These are phyloP conservation scores for Termitomyces sp. DNA, from an alignment of 768 basidiomycete species.

Conservation along the genomic window DNA sequence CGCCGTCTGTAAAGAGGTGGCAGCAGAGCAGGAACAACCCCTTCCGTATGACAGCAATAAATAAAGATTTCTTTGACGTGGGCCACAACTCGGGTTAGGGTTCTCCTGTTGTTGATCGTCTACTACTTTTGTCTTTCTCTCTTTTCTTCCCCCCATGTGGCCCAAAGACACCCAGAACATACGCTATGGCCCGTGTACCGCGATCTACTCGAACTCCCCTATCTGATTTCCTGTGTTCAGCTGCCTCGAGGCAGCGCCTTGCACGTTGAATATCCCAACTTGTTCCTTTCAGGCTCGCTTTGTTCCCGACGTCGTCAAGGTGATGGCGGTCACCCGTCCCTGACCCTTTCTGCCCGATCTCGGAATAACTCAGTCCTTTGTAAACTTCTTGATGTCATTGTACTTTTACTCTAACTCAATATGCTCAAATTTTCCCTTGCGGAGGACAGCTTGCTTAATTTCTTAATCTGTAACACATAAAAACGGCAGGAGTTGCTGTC, in stretches of 20 bases:
- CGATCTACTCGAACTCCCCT: conserved; percentile 7
- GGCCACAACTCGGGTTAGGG: conserved; percentile 18
- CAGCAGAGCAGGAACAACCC: conserved; percentile 4
- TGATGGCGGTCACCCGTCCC: conserved; percentile 4
- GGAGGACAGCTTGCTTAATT: not conserved
- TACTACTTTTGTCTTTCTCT: conserved; percentile 4
- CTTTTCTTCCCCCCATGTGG: not conserved
- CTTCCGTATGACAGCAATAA: not conserved
- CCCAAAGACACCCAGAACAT: not conserved
- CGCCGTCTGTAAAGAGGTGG: conserved; percentile 3
- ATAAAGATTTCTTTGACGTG: conserved; percentile 16
- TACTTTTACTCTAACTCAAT: not conserved
- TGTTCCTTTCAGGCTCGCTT: conserved; percentile 16
- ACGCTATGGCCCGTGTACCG: not conserved
- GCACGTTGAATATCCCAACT: conserved; percentile 9
- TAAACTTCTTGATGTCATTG: not conserved
- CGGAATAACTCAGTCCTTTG: not conserved
- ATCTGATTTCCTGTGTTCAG: conserved; percentile 5
- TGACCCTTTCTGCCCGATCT: not conserved
- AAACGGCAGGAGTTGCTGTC: not conserved
- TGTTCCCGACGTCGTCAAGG: conserved; percentile 19
- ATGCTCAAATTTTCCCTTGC: not conserved
- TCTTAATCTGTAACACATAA: not conserved
- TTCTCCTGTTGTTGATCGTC: not conserved
- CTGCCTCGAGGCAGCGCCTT: not conserved